These are phyloP conservation scores for Albugo candida DNA, from an alignment of 352 stramenopile species.

Conservation along the genomic window DNA sequence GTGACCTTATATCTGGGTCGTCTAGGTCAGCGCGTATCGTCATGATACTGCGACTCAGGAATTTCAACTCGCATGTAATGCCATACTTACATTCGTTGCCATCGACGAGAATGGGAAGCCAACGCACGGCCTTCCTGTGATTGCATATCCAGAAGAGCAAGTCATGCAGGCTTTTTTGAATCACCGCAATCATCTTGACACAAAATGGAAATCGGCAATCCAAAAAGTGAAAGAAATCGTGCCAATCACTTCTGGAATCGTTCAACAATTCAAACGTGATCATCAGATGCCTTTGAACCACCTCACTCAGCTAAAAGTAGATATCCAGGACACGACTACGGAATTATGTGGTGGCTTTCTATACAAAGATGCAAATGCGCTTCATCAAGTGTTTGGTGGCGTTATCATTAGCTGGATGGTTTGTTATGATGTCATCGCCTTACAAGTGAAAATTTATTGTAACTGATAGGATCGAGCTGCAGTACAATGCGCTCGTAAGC, in stretches of 20 bases:
- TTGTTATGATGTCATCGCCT: neutral
- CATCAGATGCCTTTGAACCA: neutral
- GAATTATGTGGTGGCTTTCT: constrained; percentile 19
- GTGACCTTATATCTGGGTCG: neutral
- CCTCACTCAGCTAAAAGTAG: neutral
- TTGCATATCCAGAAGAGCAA: constrained; percentile 9
- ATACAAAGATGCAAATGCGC: constrained; percentile 18
- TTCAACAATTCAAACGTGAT: constrained; percentile 5
- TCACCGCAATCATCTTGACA: constrained; percentile 16
- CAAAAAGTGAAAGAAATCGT: constrained; percentile 11
- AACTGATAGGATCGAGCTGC: constrained; percentile 13
- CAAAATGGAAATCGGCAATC: constrained; percentile 13
- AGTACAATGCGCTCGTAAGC: constrained; percentile 47
- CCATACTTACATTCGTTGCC: constrained; percentile 20
- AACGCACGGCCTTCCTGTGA: constrained; percentile 4
- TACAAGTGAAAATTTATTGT: neutral
- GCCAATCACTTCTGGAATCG: constrained; percentile 15
- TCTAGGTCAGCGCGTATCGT: constrained; percentile 18
- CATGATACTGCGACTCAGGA: constrained; percentile 15
- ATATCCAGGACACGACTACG: constrained; percentile 16
- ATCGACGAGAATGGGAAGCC: constrained; percentile 11
- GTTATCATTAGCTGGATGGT: constrained; percentile 28
- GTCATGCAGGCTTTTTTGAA: constrained; percentile 10
- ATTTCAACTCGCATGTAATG: constrained; percentile 26
- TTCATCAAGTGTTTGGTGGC: constrained; percentile 21